phyloP scores from a whole-genome alignment of 2,329 filamentous ascomycete species.

The Fusarium oligoseptatum region DNA sequence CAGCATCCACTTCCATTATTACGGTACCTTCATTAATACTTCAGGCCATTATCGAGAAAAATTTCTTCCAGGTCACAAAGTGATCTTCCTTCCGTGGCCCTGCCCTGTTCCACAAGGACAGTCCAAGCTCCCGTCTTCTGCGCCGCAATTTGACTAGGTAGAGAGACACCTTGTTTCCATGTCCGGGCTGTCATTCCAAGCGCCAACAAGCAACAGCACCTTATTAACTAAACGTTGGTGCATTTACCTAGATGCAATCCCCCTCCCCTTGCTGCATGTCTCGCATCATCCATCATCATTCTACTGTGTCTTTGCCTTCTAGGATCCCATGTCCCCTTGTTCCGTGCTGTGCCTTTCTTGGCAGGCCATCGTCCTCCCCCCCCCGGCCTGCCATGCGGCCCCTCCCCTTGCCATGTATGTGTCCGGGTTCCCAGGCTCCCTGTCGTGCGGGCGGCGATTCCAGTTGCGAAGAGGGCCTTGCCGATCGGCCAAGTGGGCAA shows the following conservation, averaged over 20 bases:
- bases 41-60: conserved; percentile 12
- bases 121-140: conserved; percentile 6
- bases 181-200: conserved; percentile 19
- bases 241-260: conserved; percentile 8
- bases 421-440: conserved; percentile 13
- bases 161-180: background rate
- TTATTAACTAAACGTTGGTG: background rate
- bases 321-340: conserved; percentile 40
- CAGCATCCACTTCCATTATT: conserved; percentile 8
- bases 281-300: conserved; percentile 39
- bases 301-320: conserved; percentile 16
- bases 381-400: conserved; percentile 37
- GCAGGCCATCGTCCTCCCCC: conserved; percentile 20
- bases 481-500: conserved; percentile 25
- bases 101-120: background rate
- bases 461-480: conserved; percentile 13
- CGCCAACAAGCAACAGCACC: background rate
- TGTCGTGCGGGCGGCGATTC: conserved; percentile 28
- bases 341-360: conserved; percentile 37
- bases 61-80: conserved; percentile 1
- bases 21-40: background rate
- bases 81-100: background rate
- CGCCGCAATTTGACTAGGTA: background rate
- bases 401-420: conserved; percentile 20
- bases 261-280: conserved; percentile 35